phyloP scores from a whole-genome alignment of 768 basidiomycete species.

The Boletus huronensis region DNA sequence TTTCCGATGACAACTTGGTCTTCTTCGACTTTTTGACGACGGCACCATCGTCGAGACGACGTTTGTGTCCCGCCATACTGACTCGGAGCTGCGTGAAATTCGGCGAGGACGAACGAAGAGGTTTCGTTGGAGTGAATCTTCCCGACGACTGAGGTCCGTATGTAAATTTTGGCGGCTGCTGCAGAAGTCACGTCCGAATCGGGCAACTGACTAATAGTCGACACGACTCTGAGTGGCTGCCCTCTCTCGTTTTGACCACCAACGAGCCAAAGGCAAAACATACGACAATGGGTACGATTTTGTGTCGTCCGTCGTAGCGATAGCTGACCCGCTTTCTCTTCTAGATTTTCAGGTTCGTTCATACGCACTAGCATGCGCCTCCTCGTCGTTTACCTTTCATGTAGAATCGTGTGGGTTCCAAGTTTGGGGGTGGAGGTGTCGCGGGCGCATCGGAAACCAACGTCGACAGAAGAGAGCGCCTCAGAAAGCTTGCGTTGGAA shows the following conservation, averaged over 20 bases:
- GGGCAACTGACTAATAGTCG: constrained; percentile 4
- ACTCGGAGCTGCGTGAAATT: not conserved
- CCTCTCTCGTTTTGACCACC: not conserved
- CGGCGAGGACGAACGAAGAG: not conserved
- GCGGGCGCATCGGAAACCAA: constrained; percentile 94
- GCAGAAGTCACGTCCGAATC: constrained; percentile 6
- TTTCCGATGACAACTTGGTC: constrained; percentile 41
- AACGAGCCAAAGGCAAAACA: not conserved
- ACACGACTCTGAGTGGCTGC: not conserved
- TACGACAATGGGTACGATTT: constrained; percentile 32
- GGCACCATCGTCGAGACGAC: constrained; percentile 52
- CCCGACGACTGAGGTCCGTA: not conserved
- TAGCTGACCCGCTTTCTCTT: constrained; percentile 8
- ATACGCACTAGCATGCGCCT: not conserved
- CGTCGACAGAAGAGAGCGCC: constrained; percentile 90
- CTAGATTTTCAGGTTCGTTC: constrained; percentile 67
- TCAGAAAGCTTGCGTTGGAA: constrained; percentile 92
- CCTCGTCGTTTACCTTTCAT: constrained; percentile 2
- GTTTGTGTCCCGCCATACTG: constrained; percentile 54
- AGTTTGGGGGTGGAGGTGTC: constrained; percentile 94
- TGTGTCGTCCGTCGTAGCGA: not conserved
- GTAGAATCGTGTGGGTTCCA: constrained; percentile 94
- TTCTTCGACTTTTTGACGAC: constrained; percentile 57
- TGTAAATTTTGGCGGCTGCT: constrained; percentile 9
- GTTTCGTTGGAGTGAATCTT: not conserved